Base-by-base conservation (phyloP, 768 basidiomycete species). In the Crucibulum laeve region DNA sequence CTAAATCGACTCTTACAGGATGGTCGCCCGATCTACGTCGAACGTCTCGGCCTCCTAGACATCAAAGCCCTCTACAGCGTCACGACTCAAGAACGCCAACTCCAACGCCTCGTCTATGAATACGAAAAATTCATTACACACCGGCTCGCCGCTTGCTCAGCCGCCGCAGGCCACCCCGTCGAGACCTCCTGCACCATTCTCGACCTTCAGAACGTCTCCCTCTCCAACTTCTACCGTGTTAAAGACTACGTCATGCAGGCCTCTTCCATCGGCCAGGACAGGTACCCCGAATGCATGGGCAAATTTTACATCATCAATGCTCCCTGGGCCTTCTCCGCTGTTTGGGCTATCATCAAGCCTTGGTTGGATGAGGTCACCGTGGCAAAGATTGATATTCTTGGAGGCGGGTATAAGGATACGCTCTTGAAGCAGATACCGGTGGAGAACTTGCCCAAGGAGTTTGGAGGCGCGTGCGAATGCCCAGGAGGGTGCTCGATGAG, bases 301-400 rank as follows among this genome's bases (percentile, higher is more conserved):
- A 91, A 89, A 61, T 97, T 99, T 73, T 99, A 90, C 74, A 93
- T 98, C 76, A 88, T 96, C 77, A 97, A 98, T 58, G 89, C 91
- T 0, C 95, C 95, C 0, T 97, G 87, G 83, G 76, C 82, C 40
- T 99, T 99, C 71, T 77, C 79, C 40, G 77, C 85, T 28, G 87
- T 95, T 17, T 99, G 94, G 94, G 59, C 69, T 15, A 60, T 93
- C 51, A 79, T 98, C 71, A 95, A 91, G 70, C 82, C 81, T 2
- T 98, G 91, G 91, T 70, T 99, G 54, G 95, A 98, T 64, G 83
- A 84, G 53, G 96, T 94, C 21, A 99, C 95, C 22, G 92, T 95
- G 40, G 75, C 76, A 49, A 98, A 99, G 80, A 94, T 99, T 59
- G 80, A 85, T 51, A 94, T 99, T 59, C 60, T 96, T 41, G 82